phyloP scores from a whole-genome alignment of 768 basidiomycete species.

The Hygrophorus pudorinus region DNA sequence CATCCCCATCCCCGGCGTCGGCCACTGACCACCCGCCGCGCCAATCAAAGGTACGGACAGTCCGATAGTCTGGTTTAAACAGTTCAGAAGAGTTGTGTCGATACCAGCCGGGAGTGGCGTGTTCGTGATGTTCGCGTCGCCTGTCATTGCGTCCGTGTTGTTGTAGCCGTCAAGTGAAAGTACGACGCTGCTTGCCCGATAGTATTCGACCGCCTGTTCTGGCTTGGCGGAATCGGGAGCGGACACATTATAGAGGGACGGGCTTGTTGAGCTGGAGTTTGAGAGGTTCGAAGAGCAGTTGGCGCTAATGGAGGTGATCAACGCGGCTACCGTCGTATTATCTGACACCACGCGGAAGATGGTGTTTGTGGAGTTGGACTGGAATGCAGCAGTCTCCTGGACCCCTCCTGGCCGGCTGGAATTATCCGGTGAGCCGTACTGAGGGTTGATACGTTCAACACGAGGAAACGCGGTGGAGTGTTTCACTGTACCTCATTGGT shows the following conservation, averaged over 20 bases:
- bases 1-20: slow-evolving; percentile 13
- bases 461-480: background rate
- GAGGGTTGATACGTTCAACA: slow-evolving; percentile 3
- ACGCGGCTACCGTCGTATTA: slow-evolving; percentile 30
- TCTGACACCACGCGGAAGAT: slow-evolving; percentile 37
- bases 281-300: slow-evolving; percentile 31
- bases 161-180: slow-evolving; percentile 53
- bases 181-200: slow-evolving; percentile 44
- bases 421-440: slow-evolving; percentile 39
- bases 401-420: slow-evolving; percentile 37
- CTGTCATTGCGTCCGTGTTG: slow-evolving; percentile 36
- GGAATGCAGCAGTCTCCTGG: slow-evolving; percentile 27
- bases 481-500: slow-evolving; percentile 28
- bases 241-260: slow-evolving; percentile 21
- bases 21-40: slow-evolving; percentile 4
- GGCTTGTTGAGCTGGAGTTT: slow-evolving; percentile 16
- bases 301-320: slow-evolving; percentile 25
- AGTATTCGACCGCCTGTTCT: slow-evolving; percentile 47
- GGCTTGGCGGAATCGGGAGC: slow-evolving; percentile 21
- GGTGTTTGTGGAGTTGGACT: slow-evolving; percentile 22
- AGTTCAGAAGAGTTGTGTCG: slow-evolving; percentile 33
- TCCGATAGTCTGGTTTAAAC: slow-evolving; percentile 47
- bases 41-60: slow-evolving; percentile 17
- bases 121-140: slow-evolving; percentile 22
- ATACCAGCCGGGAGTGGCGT: slow-evolving; percentile 35